A percentile compares a stretch with the other conserved stretches of the same genome.
Evolutionary conservation across 495 filamentous ascomycete genomes (phyloP).

Genomic region (Corynascus novoguineensis): DNA sequence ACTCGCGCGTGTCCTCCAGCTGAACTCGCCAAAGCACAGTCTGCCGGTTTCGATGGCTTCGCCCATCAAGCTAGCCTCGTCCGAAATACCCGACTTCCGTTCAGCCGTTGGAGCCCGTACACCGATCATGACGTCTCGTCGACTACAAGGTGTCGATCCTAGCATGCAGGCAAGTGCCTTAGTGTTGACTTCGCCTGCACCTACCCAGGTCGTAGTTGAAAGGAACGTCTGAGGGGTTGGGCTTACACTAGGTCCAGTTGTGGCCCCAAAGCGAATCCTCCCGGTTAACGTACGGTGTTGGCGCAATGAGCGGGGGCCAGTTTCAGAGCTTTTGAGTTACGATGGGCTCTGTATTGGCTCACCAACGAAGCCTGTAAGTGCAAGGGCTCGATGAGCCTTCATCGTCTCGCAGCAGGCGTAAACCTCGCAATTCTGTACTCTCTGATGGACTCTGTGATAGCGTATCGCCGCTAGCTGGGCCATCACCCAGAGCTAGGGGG

Average conservation of each 20-base stretch:
- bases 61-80: neutral
- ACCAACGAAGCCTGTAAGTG: conserved; percentile 4
- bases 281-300: neutral
- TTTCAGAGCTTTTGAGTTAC: conserved; percentile 14
- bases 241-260: neutral
- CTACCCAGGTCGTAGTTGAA: neutral
- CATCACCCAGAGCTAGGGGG: neutral
- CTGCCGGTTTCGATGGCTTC: neutral
- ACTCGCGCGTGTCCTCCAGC: conserved; percentile 11
- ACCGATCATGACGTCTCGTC: neutral
- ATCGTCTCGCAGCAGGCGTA: neutral
- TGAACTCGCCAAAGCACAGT: conserved; percentile 18
- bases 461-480: neutral
- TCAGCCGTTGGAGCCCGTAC: neutral
- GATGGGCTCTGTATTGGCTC: conserved; percentile 9
- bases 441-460: neutral
- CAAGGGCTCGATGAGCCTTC: conserved; percentile 8
- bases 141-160: neutral
- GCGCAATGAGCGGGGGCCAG: conserved; percentile 21
- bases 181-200: neutral
- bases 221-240: neutral
- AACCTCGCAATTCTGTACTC: neutral
- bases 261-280: neutral
- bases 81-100: neutral
- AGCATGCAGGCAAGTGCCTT: neutral